Base-by-base conservation (phyloP, 2,329 filamentous ascomycete genomes). In the Coniella vitis region DNA sequence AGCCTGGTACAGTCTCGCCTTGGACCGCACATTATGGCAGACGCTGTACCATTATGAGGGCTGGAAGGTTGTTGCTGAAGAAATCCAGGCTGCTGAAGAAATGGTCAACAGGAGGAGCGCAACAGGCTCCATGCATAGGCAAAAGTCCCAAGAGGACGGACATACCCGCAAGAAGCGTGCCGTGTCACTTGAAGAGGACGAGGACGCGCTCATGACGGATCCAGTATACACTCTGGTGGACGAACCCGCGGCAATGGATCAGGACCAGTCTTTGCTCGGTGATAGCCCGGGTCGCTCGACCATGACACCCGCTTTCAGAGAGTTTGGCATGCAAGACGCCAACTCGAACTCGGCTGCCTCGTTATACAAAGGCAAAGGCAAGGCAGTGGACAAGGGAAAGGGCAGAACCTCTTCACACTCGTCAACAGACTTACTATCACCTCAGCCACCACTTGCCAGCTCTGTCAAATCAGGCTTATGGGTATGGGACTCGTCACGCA, bases 21-120 rank as follows among this genome's bases (percentile, higher is more conserved):
- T 90, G 45, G 93, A 98, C 65, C 81, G 87, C 31, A 85, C 86
- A 53, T 70, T 97, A 22, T 98, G 93, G 93, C 84, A 88, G 62
- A 75, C 81, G 13, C 69, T 95, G 13, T 98, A 95, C 66, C 76
- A 83, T 32, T 69, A 83, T 7, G 90, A 97, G 68, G 93, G 93
- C 5, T 98, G 93, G 87, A 82, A 82, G 55, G 78, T 86, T 7
- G 75, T 90, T 54, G 67, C 69, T 7, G 67, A 72, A 9, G 86
- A 89, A 56, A 80, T 95, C 22, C 69, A 71, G 36, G 67, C 71
- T 2, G 89, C 81, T 56, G 87, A 94, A 63, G 73, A 76, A 38
- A 72, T 72, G 37, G 68, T 77, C 57, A 81, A 78, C 58, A 62
- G 64, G 17, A 60, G 61, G 37, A 66, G 67, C 38, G 62, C 69